These are phyloP conservation scores for Calendula officinalis DNA, from an alignment of 129 eudicot species.

Conservation along the genomic window DNA sequence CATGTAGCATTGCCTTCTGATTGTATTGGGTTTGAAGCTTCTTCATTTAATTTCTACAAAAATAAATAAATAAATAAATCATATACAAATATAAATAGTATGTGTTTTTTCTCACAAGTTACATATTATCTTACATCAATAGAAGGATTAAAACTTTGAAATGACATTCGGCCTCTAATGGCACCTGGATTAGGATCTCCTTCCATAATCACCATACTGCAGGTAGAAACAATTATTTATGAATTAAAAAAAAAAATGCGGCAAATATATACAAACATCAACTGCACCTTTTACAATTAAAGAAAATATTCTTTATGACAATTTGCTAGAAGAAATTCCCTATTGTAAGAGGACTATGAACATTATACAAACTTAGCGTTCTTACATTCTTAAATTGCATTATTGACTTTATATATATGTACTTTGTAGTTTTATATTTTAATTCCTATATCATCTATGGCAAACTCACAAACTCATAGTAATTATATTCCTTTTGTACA, in stretches of 20 bases:
- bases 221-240: slow-evolving; percentile 18
- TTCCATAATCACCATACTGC: slow-evolving; percentile 88
- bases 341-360: background rate
- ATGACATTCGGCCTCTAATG: slow-evolving; percentile 84
- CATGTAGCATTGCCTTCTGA: slow-evolving; percentile 49
- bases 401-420: background rate
- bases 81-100: slow-evolving; percentile 19
- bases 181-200: slow-evolving; percentile 93
- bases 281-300: background rate
- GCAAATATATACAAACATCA: background rate
- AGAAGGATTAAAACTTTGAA: slow-evolving; percentile 78
- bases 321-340: background rate
- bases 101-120: slow-evolving; percentile 3
- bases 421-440: background rate
- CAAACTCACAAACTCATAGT: background rate
- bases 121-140: slow-evolving; percentile 72
- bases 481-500: background rate
- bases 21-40: slow-evolving; percentile 39
- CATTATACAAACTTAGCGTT: background rate
- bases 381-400: background rate
- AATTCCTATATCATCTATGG: background rate
- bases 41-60: slow-evolving; percentile 70
- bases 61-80: slow-evolving; percentile 24
- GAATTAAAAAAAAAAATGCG: background rate
- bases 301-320: background rate